Evolutionary conservation across 495 filamentous ascomycete species (phyloP).

Genomic region (Penicillium samsonianum): DNA sequence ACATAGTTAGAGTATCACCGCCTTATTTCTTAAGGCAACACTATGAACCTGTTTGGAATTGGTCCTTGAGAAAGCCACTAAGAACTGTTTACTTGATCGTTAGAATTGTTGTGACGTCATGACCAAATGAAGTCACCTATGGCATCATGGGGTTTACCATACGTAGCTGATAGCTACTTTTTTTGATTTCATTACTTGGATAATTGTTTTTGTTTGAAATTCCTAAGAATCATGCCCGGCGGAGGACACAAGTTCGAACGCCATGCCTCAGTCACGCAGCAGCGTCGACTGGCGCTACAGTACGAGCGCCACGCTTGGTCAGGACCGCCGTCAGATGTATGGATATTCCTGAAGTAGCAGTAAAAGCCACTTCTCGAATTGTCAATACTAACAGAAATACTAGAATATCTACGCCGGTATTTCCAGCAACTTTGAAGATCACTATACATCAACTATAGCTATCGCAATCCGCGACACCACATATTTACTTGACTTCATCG

Average conservation of each 20-base stretch:
- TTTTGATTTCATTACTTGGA: neutral
- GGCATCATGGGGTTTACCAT: neutral
- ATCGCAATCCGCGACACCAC: conserved; percentile 75
- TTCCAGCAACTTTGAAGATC: conserved; percentile 52
- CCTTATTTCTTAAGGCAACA: neutral
- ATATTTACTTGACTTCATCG: conserved; percentile 75
- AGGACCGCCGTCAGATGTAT: conserved; percentile 25
- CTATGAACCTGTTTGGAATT: neutral
- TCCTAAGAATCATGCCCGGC: conserved; percentile 13
- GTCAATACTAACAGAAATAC: conserved; percentile 2
- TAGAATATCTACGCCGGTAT: conserved; percentile 68
- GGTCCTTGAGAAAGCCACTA: neutral
- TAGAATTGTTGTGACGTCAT: conserved; percentile 16
- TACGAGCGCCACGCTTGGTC: conserved; percentile 29
- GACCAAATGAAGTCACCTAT: neutral
- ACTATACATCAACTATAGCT: conserved; percentile 56
- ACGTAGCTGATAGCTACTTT: neutral
- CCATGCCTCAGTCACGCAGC: conserved; percentile 34
- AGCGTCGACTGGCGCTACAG: conserved; percentile 33
- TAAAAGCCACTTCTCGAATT: neutral
- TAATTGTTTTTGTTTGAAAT: neutral
- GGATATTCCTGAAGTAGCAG: neutral
- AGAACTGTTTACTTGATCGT: neutral
- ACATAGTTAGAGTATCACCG: neutral
- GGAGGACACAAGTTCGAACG: conserved; percentile 29